These are phyloP conservation scores for Ophiostoma ulmi DNA, from an alignment of 2,329 filamentous ascomycete genomes.

Conservation along the genomic window DNA sequence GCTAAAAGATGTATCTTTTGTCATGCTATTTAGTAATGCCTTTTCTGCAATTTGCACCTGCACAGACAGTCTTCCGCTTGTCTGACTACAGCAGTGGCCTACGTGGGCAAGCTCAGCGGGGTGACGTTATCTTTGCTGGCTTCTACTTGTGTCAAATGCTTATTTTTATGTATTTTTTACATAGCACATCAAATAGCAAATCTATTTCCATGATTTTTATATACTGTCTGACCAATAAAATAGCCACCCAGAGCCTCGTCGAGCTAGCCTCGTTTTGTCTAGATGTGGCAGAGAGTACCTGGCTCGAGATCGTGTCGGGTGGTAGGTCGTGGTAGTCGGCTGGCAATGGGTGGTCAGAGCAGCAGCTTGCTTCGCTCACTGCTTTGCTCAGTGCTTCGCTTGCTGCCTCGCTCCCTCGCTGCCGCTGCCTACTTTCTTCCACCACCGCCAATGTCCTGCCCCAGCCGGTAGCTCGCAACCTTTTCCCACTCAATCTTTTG, in stretches of 20 bases:
- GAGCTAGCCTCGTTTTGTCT: too few relatives aligned
- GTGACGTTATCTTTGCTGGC: background rate
- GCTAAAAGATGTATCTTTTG: background rate
- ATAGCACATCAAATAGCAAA: too few relatives aligned
- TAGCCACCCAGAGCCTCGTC: too few relatives aligned
- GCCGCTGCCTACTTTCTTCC: slow-evolving; percentile 34
- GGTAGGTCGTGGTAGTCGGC: too few relatives aligned
- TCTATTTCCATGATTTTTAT: too few relatives aligned
- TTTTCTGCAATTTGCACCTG: background rate
- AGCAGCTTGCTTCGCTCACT: background rate
- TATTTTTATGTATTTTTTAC: too few relatives aligned
- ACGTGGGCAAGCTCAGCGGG: background rate
- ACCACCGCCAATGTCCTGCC: slow-evolving; percentile 73
- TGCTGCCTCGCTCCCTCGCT: slow-evolving; percentile 41
- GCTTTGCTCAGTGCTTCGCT: background rate
- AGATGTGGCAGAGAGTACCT: too few relatives aligned
- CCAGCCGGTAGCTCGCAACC: slow-evolving; percentile 83
- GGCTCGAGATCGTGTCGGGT: too few relatives aligned
- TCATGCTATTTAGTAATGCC: background rate
- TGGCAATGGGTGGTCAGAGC: too few relatives aligned
- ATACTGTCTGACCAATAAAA: too few relatives aligned
- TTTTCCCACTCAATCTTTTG: slow-evolving; percentile 99
- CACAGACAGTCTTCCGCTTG: background rate
- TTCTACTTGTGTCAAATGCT: too few relatives aligned
- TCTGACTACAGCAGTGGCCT: background rate